A percentile compares a stretch with the other conserved stretches of the same genome.
These are phyloP conservation scores for Ceratocystis cubensis DNA, from an alignment of 2,329 filamentous ascomycete species.

Conservation along the genomic window DNA sequence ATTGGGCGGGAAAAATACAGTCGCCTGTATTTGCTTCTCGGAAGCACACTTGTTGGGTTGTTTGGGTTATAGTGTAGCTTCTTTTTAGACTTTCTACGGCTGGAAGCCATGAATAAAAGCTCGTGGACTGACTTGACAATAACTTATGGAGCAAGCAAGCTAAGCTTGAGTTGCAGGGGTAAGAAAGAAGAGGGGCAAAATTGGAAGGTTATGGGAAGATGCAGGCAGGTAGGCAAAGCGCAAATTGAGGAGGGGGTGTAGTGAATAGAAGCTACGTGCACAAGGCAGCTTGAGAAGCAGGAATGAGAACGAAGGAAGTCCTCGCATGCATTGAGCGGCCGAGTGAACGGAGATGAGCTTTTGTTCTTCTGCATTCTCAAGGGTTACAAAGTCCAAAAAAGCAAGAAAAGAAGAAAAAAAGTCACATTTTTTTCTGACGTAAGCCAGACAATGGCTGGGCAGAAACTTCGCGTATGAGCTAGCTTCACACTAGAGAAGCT, in stretches of 20 bases:
- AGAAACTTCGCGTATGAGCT: not conserved
- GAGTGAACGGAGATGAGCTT: constrained; percentile 8
- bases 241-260: constrained; percentile 8
- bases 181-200: constrained; percentile 6
- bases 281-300: not conserved
- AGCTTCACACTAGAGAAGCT: not conserved
- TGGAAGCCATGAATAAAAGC: not conserved
- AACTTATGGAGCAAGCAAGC: not conserved
- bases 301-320: constrained; percentile 7
- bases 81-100: not conserved
- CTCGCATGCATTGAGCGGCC: constrained; percentile 8
- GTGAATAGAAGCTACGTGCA: constrained; percentile 1
- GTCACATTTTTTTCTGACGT: not conserved
- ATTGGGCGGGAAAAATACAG: not conserved
- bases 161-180: not conserved
- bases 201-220: constrained; percentile 6
- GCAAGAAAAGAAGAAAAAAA: not conserved
- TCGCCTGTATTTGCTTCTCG: not conserved
- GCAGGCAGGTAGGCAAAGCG: not conserved
- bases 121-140: not conserved
- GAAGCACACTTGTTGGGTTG: not conserved
- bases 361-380: not conserved
- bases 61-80: not conserved
- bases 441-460: not conserved
- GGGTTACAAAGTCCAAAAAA: not conserved